phyloP scores from a whole-genome alignment of 2,329 filamentous ascomycete genomes.

The Aureobasidium sp. region DNA sequence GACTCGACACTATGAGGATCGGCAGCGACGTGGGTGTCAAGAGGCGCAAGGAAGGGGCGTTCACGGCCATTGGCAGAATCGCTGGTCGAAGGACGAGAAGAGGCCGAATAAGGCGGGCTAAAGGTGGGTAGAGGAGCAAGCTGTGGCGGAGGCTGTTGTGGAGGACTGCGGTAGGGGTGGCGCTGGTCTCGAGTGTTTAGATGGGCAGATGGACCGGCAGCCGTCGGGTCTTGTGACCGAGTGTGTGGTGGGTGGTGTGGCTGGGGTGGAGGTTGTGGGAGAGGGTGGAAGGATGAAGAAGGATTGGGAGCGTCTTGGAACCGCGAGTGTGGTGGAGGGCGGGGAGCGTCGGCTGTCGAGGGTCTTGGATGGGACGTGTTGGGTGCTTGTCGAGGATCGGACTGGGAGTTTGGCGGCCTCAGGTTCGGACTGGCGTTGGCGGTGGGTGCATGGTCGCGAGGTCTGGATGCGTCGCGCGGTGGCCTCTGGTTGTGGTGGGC shows the following conservation, averaged over 20 bases:
- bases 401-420: background rate
- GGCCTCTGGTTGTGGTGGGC: constrained; percentile 24
- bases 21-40: background rate
- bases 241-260: background rate
- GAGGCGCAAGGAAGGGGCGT: background rate
- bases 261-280: background rate
- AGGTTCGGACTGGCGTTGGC: background rate
- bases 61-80: background rate
- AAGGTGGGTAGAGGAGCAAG: background rate
- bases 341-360: background rate
- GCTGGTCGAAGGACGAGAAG: constrained; percentile 9
- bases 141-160: background rate
- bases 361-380: background rate
- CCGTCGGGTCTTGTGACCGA: background rate
- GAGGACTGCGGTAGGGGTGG: background rate
- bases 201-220: background rate
- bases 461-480: background rate
- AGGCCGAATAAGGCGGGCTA: background rate
- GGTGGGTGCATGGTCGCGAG: background rate
- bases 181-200: background rate
- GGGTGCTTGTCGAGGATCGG: background rate
- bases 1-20: background rate
- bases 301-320: background rate
- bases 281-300: background rate
- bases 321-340: constrained; percentile 3